phyloP scores from a whole-genome alignment of 1,284 basidiomycete genomes.

The Irpex rosettiformis region DNA sequence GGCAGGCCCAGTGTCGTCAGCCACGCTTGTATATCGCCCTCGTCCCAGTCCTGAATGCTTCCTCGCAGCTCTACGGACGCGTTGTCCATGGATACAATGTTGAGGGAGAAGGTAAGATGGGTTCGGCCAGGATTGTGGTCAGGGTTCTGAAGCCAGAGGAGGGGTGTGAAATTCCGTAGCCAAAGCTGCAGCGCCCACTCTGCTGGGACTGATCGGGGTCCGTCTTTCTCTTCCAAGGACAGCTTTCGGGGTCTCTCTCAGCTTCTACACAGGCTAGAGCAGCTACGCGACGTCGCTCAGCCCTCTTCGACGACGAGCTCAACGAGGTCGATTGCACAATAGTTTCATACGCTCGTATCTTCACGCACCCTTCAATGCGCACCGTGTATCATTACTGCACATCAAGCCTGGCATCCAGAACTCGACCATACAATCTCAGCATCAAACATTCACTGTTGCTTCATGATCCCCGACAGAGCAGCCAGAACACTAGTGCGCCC shows the following conservation, averaged over 20 bases:
- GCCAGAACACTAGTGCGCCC: no score
- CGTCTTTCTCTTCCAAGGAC: no score
- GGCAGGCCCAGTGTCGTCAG: constrained; percentile 72
- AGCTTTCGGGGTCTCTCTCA: no score
- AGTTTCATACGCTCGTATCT: background rate
- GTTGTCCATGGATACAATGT: constrained; percentile 31
- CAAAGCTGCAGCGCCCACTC: background rate
- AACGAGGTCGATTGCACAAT: background rate
- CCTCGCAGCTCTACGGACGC: constrained; percentile 34
- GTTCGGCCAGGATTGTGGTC: background rate
- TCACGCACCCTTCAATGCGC: background rate
- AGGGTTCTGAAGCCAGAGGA: constrained; percentile 7
- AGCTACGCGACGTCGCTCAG: no score
- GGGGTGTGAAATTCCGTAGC: constrained; percentile 1
- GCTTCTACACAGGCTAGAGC: no score
- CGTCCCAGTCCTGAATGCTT: constrained; percentile 77
- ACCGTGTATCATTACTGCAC: background rate
- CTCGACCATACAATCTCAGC: background rate
- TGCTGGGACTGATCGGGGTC: constrained; percentile 4
- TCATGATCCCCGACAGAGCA: background rate
- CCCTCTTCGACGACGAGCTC: background rate
- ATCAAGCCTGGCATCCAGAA: background rate
- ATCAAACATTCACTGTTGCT: background rate
- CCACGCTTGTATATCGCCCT: constrained; percentile 76
- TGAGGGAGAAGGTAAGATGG: background rate